Percentiles rank a stretch among this genome's conserved stretches.
Conservation (phyloP, 2,329 filamentous ascomycete genomes). For the Fusarium marasasianum region DNA sequence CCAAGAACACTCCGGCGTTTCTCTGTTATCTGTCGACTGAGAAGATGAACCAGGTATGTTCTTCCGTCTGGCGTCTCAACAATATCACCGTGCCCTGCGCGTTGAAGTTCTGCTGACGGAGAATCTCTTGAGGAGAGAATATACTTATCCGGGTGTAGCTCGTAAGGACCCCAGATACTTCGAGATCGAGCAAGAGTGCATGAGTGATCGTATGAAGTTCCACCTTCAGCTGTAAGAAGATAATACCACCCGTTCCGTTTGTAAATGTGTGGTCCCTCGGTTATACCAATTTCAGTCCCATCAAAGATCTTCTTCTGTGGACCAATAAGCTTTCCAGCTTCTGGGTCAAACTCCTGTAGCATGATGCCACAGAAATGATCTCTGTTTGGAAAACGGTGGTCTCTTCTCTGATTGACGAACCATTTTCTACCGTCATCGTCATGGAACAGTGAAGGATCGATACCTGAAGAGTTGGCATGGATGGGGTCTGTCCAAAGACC, state of each 20-base stretch:
- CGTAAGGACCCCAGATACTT: slow-evolving; percentile 68
- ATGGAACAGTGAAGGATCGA: slow-evolving; percentile 69
- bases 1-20: slow-evolving; percentile 62
- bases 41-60: slow-evolving; percentile 63
- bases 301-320: slow-evolving; percentile 63
- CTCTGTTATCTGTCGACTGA: slow-evolving; percentile 61
- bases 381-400: slow-evolving; percentile 58
- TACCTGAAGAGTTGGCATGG: slow-evolving; percentile 67
- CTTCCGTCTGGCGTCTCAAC: slow-evolving; percentile 62
- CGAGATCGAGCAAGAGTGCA: slow-evolving; percentile 66
- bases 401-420: slow-evolving; percentile 65
- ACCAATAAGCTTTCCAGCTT: slow-evolving; percentile 61
- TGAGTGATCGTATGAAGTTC: slow-evolving; percentile 68
- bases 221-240: slow-evolving; percentile 66
- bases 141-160: slow-evolving; percentile 65
- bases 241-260: slow-evolving; percentile 68
- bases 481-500: slow-evolving; percentile 70
- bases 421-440: slow-evolving; percentile 65
- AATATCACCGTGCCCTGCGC: slow-evolving; percentile 62
- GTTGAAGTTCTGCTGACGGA: slow-evolving; percentile 60
- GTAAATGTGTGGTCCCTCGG: slow-evolving; percentile 67
- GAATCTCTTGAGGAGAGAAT: slow-evolving; percentile 63
- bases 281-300: slow-evolving; percentile 63
- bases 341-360: slow-evolving; percentile 65
- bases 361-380: slow-evolving; percentile 62